Evolutionary conservation across 768 basidiomycete species (phyloP), one percentile per base, ranked within the genome.

Genomic region (Leccinellum albellum): DNA sequence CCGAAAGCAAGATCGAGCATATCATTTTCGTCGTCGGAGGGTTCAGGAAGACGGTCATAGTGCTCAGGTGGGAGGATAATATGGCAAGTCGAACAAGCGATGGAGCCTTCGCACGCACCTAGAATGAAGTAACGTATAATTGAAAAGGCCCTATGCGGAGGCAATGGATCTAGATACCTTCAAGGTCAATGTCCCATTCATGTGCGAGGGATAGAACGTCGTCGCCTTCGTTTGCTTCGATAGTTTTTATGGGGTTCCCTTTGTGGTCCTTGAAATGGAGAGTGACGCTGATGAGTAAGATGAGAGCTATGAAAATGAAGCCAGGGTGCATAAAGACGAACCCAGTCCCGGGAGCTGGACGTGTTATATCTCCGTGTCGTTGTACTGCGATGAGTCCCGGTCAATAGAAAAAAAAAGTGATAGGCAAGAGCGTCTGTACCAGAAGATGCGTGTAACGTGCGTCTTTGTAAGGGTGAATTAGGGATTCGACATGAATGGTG

Each of bases 1-100:
- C 93, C 97, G 65, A 98, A 98, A 4, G 96, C 96, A 82, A 98
- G 91, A 72, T 98, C 96, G 37, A 99, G 82, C 93, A 95, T 94
- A 65, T 94, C 95, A 66, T 98, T 99, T 75, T 99, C 96, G 68
- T 99, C 96, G 62, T 98, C 96, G 54, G 90, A 90, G 4, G 96
- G 95, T 67, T 98, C 96, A 1, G 91, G 88, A 3, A 98, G 80
- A 48, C 82, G 70, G 71, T 98, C 91, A 70, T 94, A 98, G 58
- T 86, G 79, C 66, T 94, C 62, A 26, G 60, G 67, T 28, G 59
- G 63, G 31, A 70, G 64, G 17, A 99, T 92, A 55, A 98, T 84
- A 70, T 99, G 96, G 71, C 96, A 99, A 21, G 96, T 99, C 14
- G 96, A 98, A 69, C 96, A 99, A 15, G 96, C 96, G 49, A 97